Base-by-base conservation (phyloP, 345 rosid species). In the Hibiscus mutabilis region DNA sequence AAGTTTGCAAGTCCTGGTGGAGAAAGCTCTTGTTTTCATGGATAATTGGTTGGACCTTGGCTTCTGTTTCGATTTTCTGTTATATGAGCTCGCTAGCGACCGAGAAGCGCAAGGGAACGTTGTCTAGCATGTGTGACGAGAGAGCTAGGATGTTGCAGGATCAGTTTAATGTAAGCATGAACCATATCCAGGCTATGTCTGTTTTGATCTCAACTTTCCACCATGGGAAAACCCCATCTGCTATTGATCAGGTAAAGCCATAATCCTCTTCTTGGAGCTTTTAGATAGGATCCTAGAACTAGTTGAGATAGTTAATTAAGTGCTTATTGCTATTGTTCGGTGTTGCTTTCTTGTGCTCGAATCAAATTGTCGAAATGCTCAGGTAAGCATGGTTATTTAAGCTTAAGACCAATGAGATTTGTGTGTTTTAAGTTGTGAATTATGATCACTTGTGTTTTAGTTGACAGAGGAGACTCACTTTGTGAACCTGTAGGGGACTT, bases 91-190 rank as follows among this genome's bases (percentile, higher is more conserved):
- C 90, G 46, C 95, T 85, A 79, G 96, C 88, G 22, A 79, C 81
- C 22, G 98, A 91, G 73, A 91, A 84, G 78, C 84, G 96, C 89
- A 89, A 82, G 75, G 98, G 88, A 61, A 84, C 87, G 3, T 85
- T 94, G 18, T 79, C 82, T 47, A 90, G 93, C 66, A 89, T 94
- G 98, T 94, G 98, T 71, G 98, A 91, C 68, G 96, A 94, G 82
- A 89, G 98, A 74, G 96, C 98, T 69, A 84, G 98, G 81, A 91
- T 94, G 98, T 78, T 94, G 19, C 98, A 91, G 80, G 98, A 94
- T 82, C 98, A 94, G 79, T 94, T 94, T 79, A 94, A 94, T 82
- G 98, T 94, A 31, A 94, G 98, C 82, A 80, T 94, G 98, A 94
- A 94, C 79, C 98, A 94, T 83, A 83, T 94, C 29, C 98, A 94